Conservation (phyloP, 305 asterid species). For the Salvia sclarea region DNA sequence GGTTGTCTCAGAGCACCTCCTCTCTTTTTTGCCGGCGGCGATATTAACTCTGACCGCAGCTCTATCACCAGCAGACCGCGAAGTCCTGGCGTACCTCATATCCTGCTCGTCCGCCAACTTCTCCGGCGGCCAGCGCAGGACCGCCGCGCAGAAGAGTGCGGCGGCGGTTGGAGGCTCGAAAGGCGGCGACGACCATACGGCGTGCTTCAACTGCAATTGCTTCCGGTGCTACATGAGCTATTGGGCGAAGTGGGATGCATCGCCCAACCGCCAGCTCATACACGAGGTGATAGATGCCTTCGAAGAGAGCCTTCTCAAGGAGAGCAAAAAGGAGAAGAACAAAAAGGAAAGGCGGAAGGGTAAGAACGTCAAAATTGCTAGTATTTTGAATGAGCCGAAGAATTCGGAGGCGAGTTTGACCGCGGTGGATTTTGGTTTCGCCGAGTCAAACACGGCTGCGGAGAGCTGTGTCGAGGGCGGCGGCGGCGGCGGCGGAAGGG, state of each 20-base stretch:
- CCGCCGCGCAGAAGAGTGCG: slow-evolving; percentile 29
- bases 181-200: slow-evolving; percentile 49
- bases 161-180: slow-evolving; percentile 26
- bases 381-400: slow-evolving; percentile 36
- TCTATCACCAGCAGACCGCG: slow-evolving; percentile 57
- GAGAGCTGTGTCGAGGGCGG: slow-evolving; percentile 23
- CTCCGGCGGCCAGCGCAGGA: slow-evolving; percentile 36
- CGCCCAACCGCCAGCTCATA: slow-evolving; percentile 80
- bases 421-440: slow-evolving; percentile 25
- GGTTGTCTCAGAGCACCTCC: slow-evolving; percentile 52
- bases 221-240: slow-evolving; percentile 81
- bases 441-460: slow-evolving; percentile 35
- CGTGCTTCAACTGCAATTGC: slow-evolving; percentile 67
- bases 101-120: slow-evolving; percentile 51
- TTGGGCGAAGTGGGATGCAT: slow-evolving; percentile 86
- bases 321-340: slow-evolving; percentile 46
- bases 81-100: slow-evolving; percentile 63
- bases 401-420: slow-evolving; percentile 35
- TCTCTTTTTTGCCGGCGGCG: slow-evolving; percentile 69
- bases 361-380: slow-evolving; percentile 35
- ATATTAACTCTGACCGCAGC: slow-evolving; percentile 51
- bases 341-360: slow-evolving; percentile 58
- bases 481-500: slow-evolving; percentile 23
- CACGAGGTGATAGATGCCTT: slow-evolving; percentile 84
- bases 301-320: slow-evolving; percentile 54